These are phyloP conservation scores for Glutinoglossum americanum DNA, from an alignment of 495 filamentous ascomycete species.

Conservation along the genomic window DNA sequence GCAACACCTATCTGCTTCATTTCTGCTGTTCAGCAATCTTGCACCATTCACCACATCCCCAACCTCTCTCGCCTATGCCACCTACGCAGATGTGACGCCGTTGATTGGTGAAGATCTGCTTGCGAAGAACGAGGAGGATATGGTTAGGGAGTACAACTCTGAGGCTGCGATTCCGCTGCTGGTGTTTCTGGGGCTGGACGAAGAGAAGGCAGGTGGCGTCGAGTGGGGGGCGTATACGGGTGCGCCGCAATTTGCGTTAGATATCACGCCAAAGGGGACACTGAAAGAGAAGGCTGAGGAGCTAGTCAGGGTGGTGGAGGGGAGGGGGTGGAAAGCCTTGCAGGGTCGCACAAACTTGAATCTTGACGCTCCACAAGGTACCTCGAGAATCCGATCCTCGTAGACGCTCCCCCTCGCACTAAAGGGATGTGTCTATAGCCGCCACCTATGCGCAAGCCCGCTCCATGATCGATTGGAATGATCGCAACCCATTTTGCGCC, in stretches of 20 bases:
- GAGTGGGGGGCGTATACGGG: conserved; percentile 44
- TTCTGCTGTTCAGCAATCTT: conserved; percentile 61
- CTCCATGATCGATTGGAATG: conserved; percentile 86
- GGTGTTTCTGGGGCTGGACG: conserved; percentile 76
- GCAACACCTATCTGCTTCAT: conserved; percentile 42
- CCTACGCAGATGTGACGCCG: conserved; percentile 37
- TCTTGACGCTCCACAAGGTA: conserved; percentile 40
- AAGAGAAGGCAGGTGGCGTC: conserved; percentile 28
- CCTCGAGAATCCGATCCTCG: not conserved
- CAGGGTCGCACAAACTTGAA: conserved; percentile 34
- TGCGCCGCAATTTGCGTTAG: conserved; percentile 68
- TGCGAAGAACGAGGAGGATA: conserved; percentile 45
- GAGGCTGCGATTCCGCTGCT: conserved; percentile 38
- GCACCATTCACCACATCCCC: conserved; percentile 45
- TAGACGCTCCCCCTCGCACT: not conserved
- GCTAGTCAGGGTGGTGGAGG: conserved; percentile 34
- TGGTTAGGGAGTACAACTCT: conserved; percentile 58
- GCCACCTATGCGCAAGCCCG: conserved; percentile 84
- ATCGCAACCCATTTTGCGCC: conserved; percentile 76
- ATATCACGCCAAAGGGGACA: conserved; percentile 53
- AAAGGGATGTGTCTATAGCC: conserved; percentile 25
- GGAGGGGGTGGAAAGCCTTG: conserved; percentile 35
- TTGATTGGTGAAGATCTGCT: conserved; percentile 57
- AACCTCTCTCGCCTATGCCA: conserved; percentile 33
- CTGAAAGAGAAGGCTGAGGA: conserved; percentile 26